These are phyloP conservation scores for Corchorus olitorius DNA, from an alignment of 345 rosid species.

Conservation along the genomic window DNA sequence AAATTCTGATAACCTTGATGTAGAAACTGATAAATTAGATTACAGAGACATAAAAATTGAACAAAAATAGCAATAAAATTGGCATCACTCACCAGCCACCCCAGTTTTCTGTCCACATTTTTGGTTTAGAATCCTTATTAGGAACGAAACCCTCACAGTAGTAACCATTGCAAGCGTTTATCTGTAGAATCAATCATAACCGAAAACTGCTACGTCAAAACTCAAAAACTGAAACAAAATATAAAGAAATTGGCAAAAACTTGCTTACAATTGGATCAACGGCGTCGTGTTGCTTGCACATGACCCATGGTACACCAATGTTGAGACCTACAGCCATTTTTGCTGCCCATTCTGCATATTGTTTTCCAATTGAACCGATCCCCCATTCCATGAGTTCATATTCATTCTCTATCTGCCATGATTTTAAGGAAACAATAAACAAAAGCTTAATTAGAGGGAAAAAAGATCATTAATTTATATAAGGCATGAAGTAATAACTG, in stretches of 20 bases:
- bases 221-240: background rate
- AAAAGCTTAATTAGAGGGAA: background rate
- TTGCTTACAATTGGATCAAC: conserved; percentile 11
- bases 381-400: background rate
- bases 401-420: conserved; percentile 14
- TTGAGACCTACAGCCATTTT: conserved; percentile 12
- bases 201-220: too few species aligned
- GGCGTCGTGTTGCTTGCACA: conserved; percentile 11
- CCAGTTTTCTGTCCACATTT: conserved; percentile 98
- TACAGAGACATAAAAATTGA: background rate
- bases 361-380: background rate
- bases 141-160: conserved; percentile 81
- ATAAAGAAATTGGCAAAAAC: background rate
- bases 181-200: conserved; percentile 38
- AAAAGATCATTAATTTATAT: background rate
- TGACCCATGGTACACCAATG: conserved; percentile 12
- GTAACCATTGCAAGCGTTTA: conserved; percentile 87
- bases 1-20: conserved; percentile 60
- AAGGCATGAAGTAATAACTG: background rate
- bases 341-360: conserved; percentile 4
- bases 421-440: background rate
- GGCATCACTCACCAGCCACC: conserved; percentile 74
- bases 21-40: background rate
- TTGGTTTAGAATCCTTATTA: conserved; percentile 62
- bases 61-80: background rate